These are phyloP conservation scores for Calonectria leucothoes DNA, from an alignment of 2,329 filamentous ascomycete genomes.

Conservation along the genomic window DNA sequence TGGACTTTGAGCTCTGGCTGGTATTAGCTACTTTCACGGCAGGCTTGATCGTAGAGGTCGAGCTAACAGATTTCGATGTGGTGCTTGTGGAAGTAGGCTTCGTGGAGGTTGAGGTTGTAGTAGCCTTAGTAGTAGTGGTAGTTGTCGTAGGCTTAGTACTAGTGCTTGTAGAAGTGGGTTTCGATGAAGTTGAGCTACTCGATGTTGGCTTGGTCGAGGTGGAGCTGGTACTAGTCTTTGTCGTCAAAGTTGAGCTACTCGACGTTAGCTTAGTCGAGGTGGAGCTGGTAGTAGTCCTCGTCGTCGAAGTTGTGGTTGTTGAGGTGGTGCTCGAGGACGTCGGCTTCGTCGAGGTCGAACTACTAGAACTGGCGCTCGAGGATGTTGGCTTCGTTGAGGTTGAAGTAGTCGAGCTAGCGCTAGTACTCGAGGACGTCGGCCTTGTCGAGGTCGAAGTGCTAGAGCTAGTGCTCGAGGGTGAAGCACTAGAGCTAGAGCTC, in stretches of 20 bases:
- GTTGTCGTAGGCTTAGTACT: constrained; percentile 23
- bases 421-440: background rate
- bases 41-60: background rate
- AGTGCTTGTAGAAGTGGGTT: constrained; percentile 2
- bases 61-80: background rate
- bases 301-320: background rate
- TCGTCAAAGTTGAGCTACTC: background rate
- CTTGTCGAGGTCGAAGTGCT: background rate
- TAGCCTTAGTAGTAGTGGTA: constrained; percentile 32
- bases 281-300: background rate
- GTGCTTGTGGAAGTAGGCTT: background rate
- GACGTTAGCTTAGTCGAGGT: background rate
- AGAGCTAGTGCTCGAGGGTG: background rate
- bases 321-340: background rate
- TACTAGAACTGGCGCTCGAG: background rate
- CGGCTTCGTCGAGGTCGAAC: background rate
- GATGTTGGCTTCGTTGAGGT: background rate
- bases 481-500: background rate
- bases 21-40: background rate
- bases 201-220: background rate
- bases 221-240: background rate
- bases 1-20: background rate
- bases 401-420: too few species aligned
- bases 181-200: background rate
- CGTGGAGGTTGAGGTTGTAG: constrained; percentile 24